Conservation (phyloP, 441 rosid genomes). For the Isatis lusitanica region DNA sequence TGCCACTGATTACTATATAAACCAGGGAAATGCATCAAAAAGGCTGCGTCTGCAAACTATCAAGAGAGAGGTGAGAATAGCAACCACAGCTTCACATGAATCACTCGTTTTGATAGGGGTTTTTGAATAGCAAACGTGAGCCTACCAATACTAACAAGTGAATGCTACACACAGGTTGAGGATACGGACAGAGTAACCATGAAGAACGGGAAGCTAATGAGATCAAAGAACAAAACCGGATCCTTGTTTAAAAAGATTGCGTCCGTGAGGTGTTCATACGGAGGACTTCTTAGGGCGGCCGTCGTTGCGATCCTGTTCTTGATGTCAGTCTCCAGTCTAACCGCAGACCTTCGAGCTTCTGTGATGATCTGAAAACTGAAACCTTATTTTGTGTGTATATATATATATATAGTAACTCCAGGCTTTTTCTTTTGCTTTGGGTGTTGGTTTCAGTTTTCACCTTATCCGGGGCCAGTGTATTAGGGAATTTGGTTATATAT, state of each 20-base stretch:
- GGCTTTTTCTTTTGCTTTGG: neutral
- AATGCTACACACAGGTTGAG: constrained; percentile 13
- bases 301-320: constrained; percentile 44
- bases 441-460: constrained; percentile 4
- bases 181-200: constrained; percentile 18
- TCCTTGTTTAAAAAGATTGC: constrained; percentile 25
- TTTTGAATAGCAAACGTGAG: constrained; percentile 2
- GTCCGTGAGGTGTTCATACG: constrained; percentile 26
- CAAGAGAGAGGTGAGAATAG: constrained; percentile 55
- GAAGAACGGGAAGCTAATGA: constrained; percentile 30
- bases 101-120: neutral
- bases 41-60: constrained; percentile 53
- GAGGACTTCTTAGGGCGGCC: constrained; percentile 42
- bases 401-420: neutral
- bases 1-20: neutral
- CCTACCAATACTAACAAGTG: constrained; percentile 6
- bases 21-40: constrained; percentile 62
- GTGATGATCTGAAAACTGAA: constrained; percentile 17
- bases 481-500: neutral
- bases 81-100: neutral
- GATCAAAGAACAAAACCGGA: constrained; percentile 21
- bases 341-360: constrained; percentile 19
- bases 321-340: constrained; percentile 38
- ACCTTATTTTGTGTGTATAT: neutral
- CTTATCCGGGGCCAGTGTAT: neutral